Percentiles rank a stretch among this genome's conserved stretches.
These are phyloP conservation scores for Daldinia childiae DNA, from an alignment of 495 filamentous ascomycete species.

Conservation along the genomic window DNA sequence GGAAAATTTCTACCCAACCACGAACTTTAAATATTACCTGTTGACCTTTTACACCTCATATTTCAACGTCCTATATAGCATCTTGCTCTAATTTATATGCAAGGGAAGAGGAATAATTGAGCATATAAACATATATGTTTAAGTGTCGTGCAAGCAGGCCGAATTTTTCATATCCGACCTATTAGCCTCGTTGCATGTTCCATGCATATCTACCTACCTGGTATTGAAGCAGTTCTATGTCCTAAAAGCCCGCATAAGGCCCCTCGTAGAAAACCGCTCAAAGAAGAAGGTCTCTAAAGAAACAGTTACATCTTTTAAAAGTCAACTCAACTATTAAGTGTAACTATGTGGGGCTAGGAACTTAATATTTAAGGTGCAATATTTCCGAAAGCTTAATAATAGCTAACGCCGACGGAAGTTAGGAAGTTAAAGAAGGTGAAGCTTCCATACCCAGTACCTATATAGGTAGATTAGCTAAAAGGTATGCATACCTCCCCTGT, in stretches of 20 bases:
- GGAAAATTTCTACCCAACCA: neutral
- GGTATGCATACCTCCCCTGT: conserved; percentile 2
- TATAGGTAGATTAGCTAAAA: no score
- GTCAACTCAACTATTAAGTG: neutral
- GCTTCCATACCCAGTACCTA: no score
- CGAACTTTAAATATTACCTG: neutral
- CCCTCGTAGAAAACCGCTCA: no score
- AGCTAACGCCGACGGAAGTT: conserved; percentile 13
- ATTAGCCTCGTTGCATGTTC: no score
- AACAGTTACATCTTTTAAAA: neutral
- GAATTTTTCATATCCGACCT: no score
- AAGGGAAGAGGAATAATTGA: neutral
- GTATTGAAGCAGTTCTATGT: no score
- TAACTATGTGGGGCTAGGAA: neutral
- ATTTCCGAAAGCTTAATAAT: conserved; percentile 3
- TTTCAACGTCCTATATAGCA: neutral
- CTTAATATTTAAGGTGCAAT: neutral
- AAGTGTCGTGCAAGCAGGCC: no score
- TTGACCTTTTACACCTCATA: neutral
- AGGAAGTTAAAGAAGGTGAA: neutral
- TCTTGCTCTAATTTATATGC: neutral
- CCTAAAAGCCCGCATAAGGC: no score
- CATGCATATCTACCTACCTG: no score
- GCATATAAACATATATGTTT: no score
- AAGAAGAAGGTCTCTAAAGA: no score